Evolutionary conservation across 75 land plant genomes (phyloP), one percentile per base, ranked within the genome.

Genomic region (Pseudotsuga menziesii): DNA sequence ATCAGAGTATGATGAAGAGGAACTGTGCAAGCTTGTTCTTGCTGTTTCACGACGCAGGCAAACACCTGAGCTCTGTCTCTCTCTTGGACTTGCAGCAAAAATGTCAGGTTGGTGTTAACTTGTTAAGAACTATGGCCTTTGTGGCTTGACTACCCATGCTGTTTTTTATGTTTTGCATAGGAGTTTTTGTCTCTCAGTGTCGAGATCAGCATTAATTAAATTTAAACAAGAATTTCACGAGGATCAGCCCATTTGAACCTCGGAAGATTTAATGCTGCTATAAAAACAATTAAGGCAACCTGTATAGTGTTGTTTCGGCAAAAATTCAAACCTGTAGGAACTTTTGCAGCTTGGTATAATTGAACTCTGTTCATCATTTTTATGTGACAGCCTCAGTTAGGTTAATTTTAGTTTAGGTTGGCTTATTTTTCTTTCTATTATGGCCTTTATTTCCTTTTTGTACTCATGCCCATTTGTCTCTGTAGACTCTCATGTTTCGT

Each of bases 1-100:
- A 55, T 81, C 87, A 25, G 89, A 87, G 66, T 87, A 85, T 80
- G 89, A 87, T 81, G 82, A 82, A 73, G 91, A 89, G 35, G 91
- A 89, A 78, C 81, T 89, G 27, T 87, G 91, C 85, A 83, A 87
- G 85, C 82, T 87, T 80, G 79, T 89, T 41, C 57, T 84, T 71
- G 80, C 81, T 79, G 78, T 82, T 69, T 76, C 91, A 72, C 77
- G 79, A 35, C 82, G 86, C 71, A 80, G 78, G 87, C 89, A 89
- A 77, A 76, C 87, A n/a, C 81, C 91, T 78, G 89, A 80, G 82
- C 87, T 89, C 76, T 89, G 89, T 79, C 81, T 79, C 60, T 74
- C 83, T 74, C 87, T 89, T 84, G 89, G 87, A 56, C 61, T 89
- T 75, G 41, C 85, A 61, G 80, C 80, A 56, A 89, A 87, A 82